phyloP scores from a whole-genome alignment of 2,329 filamentous ascomycete genomes.

The Helicocarpus griseus region DNA sequence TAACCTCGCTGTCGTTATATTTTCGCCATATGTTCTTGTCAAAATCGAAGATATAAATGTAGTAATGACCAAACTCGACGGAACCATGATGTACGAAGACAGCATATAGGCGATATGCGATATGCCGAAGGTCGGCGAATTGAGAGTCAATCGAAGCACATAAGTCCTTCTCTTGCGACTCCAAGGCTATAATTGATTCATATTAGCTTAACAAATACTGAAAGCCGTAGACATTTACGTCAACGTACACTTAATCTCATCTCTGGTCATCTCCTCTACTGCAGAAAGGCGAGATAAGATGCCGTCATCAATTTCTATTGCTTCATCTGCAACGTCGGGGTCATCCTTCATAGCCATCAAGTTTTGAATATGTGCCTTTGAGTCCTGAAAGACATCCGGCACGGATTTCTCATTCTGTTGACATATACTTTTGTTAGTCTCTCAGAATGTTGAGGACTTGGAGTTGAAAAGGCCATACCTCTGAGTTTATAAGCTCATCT shows the following conservation, averaged over 20 bases:
- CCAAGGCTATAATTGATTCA: conserved; percentile 16
- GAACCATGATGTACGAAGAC: conserved; percentile 77
- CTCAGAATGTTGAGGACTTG: neutral
- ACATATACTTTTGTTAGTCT: neutral
- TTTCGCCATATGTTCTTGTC: conserved; percentile 72
- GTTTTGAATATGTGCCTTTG: conserved; percentile 35
- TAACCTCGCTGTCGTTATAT: conserved; percentile 84
- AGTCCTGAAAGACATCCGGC: conserved; percentile 22
- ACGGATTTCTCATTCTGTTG: conserved; percentile 21
- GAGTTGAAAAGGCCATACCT: conserved; percentile 9
- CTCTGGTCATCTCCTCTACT: conserved; percentile 35
- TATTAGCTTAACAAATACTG: neutral
- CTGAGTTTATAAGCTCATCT: conserved; percentile 32
- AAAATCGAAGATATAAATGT: conserved; percentile 93
- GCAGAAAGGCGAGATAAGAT: conserved; percentile 36
- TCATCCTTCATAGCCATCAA: conserved; percentile 31
- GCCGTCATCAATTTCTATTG: conserved; percentile 33
- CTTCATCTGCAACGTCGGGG: conserved; percentile 23
- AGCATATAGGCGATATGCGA: conserved; percentile 76
- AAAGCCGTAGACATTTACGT: neutral
- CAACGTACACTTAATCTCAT: conserved; percentile 37
- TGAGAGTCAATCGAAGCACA: conserved; percentile 44
- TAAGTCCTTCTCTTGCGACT: conserved; percentile 36
- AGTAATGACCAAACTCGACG: conserved; percentile 77
- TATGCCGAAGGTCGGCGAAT: conserved; percentile 53